These are phyloP conservation scores for Boletus rubescentipes DNA, from an alignment of 768 basidiomycete genomes.

Conservation along the genomic window DNA sequence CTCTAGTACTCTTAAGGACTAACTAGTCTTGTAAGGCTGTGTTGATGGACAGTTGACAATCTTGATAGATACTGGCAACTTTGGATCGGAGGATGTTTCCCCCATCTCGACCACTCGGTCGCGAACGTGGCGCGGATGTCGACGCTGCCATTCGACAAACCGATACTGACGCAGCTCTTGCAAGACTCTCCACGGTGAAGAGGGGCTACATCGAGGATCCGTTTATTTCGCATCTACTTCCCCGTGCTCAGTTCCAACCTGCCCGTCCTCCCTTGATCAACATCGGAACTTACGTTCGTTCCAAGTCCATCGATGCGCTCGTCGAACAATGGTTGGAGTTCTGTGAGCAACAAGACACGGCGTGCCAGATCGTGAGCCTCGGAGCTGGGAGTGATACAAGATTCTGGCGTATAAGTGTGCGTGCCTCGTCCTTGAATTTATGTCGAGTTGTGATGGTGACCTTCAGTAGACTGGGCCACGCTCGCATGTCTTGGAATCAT, in stretches of 20 bases:
- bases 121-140: slow-evolving; percentile 36
- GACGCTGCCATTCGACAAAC: slow-evolving; percentile 74
- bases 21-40: no score
- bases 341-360: slow-evolving; percentile 40
- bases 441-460: background rate
- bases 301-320: slow-evolving; percentile 74
- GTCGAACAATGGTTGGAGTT: slow-evolving; percentile 42
- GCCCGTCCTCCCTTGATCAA: slow-evolving; percentile 87
- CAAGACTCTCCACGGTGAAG: slow-evolving; percentile 79
- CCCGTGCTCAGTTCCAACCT: slow-evolving; percentile 60
- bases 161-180: slow-evolving; percentile 78
- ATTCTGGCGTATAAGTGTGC: slow-evolving; percentile 87
- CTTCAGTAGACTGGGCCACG: slow-evolving; percentile 54
- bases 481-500: slow-evolving; percentile 50
- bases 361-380: slow-evolving; percentile 84
- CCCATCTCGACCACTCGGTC: slow-evolving; percentile 10
- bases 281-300: slow-evolving; percentile 87
- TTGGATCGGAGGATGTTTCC: slow-evolving; percentile 6
- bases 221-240: slow-evolving; percentile 66
- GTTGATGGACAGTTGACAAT: no score
- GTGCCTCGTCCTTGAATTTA: slow-evolving; percentile 24
- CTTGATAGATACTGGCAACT: no score
- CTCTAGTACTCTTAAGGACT: no score
- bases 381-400: slow-evolving; percentile 96
- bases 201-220: slow-evolving; percentile 81